These are phyloP conservation scores for Euphorbia tirucalli DNA, from an alignment of 345 rosid species.

Conservation along the genomic window DNA sequence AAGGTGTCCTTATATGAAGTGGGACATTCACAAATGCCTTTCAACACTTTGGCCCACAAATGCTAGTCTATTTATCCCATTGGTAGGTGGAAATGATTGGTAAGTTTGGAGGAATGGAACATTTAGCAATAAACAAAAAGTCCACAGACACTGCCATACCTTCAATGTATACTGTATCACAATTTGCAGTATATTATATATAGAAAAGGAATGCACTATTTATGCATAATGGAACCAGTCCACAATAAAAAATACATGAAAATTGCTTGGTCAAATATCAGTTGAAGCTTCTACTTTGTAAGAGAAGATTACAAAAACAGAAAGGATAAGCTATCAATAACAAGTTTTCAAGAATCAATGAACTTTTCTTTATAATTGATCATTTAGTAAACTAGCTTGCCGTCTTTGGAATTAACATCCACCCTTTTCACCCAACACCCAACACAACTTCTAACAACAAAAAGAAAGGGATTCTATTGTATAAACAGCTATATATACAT, in stretches of 20 bases:
- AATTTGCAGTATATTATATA: background rate
- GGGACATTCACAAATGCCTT: background rate
- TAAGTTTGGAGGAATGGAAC: background rate
- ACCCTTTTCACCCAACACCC: background rate
- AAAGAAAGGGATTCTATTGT: background rate
- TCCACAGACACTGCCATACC: background rate
- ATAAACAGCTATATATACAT: background rate
- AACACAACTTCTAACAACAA: background rate
- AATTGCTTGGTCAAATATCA: background rate
- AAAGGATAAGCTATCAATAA: background rate
- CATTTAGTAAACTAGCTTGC: background rate
- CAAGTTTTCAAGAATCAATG: background rate
- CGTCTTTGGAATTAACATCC: constrained; percentile 4
- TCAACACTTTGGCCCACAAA: background rate
- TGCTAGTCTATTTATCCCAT: background rate
- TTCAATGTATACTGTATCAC: background rate
- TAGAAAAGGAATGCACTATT: background rate
- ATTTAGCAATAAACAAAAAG: background rate
- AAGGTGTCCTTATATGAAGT: background rate
- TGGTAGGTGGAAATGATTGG: background rate
- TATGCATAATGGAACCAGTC: background rate
- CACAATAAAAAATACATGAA: background rate
- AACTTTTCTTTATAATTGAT: background rate
- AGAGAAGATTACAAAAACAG: constrained; percentile 1
- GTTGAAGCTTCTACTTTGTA: background rate